Evolutionary conservation across 2,329 filamentous ascomycete genomes (phyloP), one percentile per base, ranked within the genome.

Genomic region (Pseudogymnoascus sp.): DNA sequence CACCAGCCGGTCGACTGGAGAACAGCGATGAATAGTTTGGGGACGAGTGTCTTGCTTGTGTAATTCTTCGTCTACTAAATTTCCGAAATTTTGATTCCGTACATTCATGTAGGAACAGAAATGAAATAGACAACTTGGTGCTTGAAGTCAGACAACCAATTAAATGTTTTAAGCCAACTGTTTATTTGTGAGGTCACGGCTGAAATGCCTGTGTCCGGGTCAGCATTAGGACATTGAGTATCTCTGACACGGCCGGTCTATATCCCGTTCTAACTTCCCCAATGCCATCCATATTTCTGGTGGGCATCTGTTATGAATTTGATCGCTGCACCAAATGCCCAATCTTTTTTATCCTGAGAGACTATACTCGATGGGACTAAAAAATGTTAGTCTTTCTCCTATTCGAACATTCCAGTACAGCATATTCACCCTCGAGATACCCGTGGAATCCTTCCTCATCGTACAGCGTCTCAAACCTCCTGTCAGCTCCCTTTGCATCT

Each of bases 401-500:
- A 3, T 7, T 7, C 18, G n/a, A n/a, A 42, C 2, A 18, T 42
- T 42, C 39, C 12, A 5, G 16, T 11, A 10, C 16, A 42, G 16
- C 16, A n/a, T 16, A 57, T 68, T 68, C 26, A 71, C 70, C 66
- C 64, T 73, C 69, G 1, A 73, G 40, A 47, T 73, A 73, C n/a
- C 70, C 72, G 64, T 73, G 69, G 36, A 73, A 73, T 0, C 67
- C 62, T 37, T 70, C 66, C 21, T 71, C 65, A 6, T 69, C 67
- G 36, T 70, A 57, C 42, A 68, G 62, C 1, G 66, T 61, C 54
- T 72, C 69, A 11, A 73, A 66, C 57, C 69, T 37, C 39, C 39
- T 6, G n/a, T 42, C 39, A 14, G 57, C 51, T 40, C 70, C 67
- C 36, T 74, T 69, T 36, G 62, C 57, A 60, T 72, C 73, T 5